Evolutionary conservation across 2,329 filamentous ascomycete species (phyloP).

Genomic region (Teratosphaeriaceae sp.): DNA sequence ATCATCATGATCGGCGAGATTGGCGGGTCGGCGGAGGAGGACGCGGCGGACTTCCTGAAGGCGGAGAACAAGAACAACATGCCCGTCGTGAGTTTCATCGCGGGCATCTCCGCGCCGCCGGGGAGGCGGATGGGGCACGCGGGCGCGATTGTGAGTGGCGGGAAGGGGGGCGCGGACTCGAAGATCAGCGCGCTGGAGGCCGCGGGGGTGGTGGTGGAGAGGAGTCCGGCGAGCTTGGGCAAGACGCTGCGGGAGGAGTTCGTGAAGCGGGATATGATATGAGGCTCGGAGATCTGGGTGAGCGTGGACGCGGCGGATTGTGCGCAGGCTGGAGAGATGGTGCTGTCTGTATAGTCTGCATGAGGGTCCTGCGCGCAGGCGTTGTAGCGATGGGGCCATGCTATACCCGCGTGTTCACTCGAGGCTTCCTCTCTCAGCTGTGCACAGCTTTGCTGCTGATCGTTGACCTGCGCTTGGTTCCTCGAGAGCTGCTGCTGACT

Average conservation of each 20-base stretch:
- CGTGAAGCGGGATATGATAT: too few relatives aligned
- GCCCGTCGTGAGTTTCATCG: conserved; percentile 58
- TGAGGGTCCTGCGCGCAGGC: too few relatives aligned
- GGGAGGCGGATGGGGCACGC: conserved; percentile 73
- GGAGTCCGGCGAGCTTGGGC: conserved; percentile 72
- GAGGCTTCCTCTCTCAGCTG: too few relatives aligned
- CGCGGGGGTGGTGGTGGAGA: conserved; percentile 63
- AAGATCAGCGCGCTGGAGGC: conserved; percentile 62
- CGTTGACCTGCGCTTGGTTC: too few relatives aligned
- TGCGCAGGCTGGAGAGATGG: too few relatives aligned
- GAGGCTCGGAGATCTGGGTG: too few relatives aligned
- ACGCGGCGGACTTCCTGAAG: conserved; percentile 71
- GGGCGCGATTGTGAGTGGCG: conserved; percentile 62
- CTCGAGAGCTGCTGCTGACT: too few relatives aligned
- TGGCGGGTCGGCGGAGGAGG: conserved; percentile 61
- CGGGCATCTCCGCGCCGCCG: conserved; percentile 56
- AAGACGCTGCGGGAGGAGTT: conserved; percentile 54
- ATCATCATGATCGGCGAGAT: conserved; percentile 69
- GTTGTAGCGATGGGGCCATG: too few relatives aligned
- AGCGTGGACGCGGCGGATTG: too few relatives aligned
- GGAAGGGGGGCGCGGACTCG: conserved; percentile 56
- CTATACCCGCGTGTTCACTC: too few relatives aligned
- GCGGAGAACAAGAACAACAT: conserved; percentile 56
- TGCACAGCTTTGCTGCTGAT: too few relatives aligned
- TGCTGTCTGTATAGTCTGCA: too few relatives aligned